Base-by-base conservation (phyloP, 805 yeast genomes). In the Saccharomycopsis microspora region DNA sequence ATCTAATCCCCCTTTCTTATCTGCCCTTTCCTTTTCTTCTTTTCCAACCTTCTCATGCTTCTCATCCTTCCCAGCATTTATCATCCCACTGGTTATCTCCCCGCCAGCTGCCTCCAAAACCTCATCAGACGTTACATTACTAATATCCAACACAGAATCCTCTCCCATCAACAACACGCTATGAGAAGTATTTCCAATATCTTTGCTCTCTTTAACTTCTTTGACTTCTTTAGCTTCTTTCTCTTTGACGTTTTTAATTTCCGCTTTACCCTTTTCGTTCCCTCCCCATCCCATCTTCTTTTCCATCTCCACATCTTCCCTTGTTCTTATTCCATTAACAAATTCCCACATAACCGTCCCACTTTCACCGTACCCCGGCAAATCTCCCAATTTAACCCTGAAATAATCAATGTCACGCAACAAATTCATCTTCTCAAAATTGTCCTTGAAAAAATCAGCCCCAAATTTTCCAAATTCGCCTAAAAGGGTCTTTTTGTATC, bases 311-410 rank as follows among this genome's bases (percentile, higher is more conserved):
- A 44, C 33, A 30, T 52, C 51, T 37, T 55, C 57, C 30, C 43
- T 47, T 33, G 53, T 53, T 34, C 51, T 59, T 43, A 76, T 60
- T 3, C 72, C 63, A 56, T 77, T 76, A 5, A 78, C 76, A 48
- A 72, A 70, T 53, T 77, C 82, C 79, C 81, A 76, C 32, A 79
- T 67, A 1, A 75, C 74, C 47, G 75, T 80, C 1, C 82, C 84
- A 1, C 80, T 71, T 50, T 75, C 75, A 0, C 79, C 79, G 51
- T 77, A 76, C 0, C 84, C 85, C 5, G 75, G 72, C 6, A 78
- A 58, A 47, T 75, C 78, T 44, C 74, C 70, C 32, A 81, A 62
- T 50, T 78, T 78, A n/a, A 72, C 82, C 50, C 78, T 60, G 59
- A 82, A 80, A 56, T 72, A 80, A 56, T 75, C 81, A 6, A 80